Percentiles rank a stretch among this genome's conserved stretches.
Conservation (phyloP, 1,284 basidiomycete genomes). For the Earliella scabrosa region DNA sequence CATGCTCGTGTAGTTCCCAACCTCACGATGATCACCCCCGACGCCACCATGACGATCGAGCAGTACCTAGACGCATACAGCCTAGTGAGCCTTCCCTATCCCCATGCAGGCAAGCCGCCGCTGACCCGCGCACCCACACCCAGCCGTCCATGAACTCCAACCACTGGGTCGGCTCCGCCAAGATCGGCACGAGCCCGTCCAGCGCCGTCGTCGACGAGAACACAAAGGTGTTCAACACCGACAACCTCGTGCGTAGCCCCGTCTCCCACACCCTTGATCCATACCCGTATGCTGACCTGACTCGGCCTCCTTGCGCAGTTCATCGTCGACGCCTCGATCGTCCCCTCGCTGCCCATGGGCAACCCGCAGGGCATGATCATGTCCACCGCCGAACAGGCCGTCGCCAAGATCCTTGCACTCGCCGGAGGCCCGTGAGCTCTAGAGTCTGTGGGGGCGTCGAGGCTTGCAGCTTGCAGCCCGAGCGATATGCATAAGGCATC, state of each 20-base stretch:
- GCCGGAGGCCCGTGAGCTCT: constrained; percentile 56
- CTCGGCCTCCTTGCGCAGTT: constrained; percentile 40
- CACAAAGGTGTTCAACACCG: constrained; percentile 58
- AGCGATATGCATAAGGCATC: background rate
- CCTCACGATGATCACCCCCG: constrained; percentile 61
- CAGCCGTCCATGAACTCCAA: constrained; percentile 51
- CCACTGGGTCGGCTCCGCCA: constrained; percentile 61
- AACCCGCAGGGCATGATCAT: constrained; percentile 60
- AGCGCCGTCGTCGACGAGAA: constrained; percentile 59
- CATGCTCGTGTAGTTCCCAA: constrained; percentile 42
- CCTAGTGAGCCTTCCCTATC: constrained; percentile 34
- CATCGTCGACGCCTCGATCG: constrained; percentile 44
- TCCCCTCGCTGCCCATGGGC: constrained; percentile 51
- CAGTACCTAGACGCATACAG: constrained; percentile 57
- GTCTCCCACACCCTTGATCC: background rate
- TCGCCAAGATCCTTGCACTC: constrained; percentile 55
- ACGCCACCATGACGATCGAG: constrained; percentile 55
- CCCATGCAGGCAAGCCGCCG: background rate
- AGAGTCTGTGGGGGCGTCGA: no score
- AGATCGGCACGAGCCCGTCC: constrained; percentile 44
- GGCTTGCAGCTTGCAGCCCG: background rate
- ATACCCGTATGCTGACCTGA: constrained; percentile 1
- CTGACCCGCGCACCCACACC: background rate
- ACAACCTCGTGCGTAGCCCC: constrained; percentile 51
- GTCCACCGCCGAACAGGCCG: constrained; percentile 59